Base-by-base conservation (phyloP, 768 basidiomycete genomes). In the Trametes sanguinea region DNA sequence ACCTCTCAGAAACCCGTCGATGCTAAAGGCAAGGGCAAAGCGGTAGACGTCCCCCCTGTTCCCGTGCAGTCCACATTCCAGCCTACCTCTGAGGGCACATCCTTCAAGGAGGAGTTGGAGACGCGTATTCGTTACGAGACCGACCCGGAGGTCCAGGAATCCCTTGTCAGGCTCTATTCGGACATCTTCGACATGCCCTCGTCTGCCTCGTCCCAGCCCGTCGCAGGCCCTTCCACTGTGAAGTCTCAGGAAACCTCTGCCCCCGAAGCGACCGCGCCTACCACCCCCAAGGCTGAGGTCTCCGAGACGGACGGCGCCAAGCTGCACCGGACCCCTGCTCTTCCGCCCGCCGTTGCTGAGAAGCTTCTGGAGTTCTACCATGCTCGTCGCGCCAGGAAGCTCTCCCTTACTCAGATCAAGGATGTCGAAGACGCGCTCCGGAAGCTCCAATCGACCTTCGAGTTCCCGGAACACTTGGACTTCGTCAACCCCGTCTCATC, bases 371-470 rank as follows among this genome's bases (percentile, higher is more conserved):
- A 77, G 76, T 32, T 73, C 78, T 58, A 68, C 78, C 54, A 72
- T 73, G 56, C 65, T n/a, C 64, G 63, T 17, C 66, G 60, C 37
- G 61, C 54, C 17, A 52, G 67, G 62, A 63, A 68, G n/a, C 75
- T 75, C 27, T 74, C 82, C 5, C 61, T 83, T n/a, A 71, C 75
- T 22, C 70, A 74, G 35, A 76, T 85, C 51, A 57, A 67, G 30
- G 75, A 69, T 40, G 77, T 84, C 63, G 77, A 81, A 65, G 70
- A 75, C n/a, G 69, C 74, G 8, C 81, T 83, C 64, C 67, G 63
- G 32, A 50, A 66, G 11, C 68, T 76, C 13, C 22, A 70, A 45
- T 53, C 75, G 14, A 77, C 81, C 30, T 82, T 85, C 63, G 69
- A 74, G 62, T 72, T 76, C 58, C 73, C 74, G 22, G 53, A 64